These are phyloP conservation scores for Pythium scleroteichum DNA, from an alignment of 352 stramenopile species.

Conservation along the genomic window DNA sequence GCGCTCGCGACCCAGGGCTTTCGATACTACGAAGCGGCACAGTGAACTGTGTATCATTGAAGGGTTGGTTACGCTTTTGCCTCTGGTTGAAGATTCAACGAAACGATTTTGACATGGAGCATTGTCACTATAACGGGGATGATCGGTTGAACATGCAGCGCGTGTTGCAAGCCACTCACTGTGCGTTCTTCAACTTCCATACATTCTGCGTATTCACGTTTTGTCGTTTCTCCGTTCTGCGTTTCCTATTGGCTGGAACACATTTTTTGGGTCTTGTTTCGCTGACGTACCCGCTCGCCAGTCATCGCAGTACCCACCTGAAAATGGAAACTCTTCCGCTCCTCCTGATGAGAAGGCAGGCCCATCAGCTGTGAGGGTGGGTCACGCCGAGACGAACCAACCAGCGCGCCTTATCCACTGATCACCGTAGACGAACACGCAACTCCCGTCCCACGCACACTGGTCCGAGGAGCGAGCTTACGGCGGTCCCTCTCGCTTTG, in stretches of 20 bases:
- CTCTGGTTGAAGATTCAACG: conserved; percentile 1
- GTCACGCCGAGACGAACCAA: too few species aligned
- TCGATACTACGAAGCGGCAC: conserved; percentile 5
- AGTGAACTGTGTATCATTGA: not conserved
- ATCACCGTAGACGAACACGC: conserved; percentile 1
- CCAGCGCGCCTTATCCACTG: too few species aligned
- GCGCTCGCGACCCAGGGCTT: conserved; percentile 27
- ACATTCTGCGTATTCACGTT: conserved; percentile 1
- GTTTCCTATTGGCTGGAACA: conserved; percentile 11
- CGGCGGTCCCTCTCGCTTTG: conserved; percentile 5
- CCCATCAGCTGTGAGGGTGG: conserved; percentile 3
- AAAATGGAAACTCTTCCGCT: not conserved
- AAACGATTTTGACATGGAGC: not conserved
- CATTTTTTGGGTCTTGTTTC: not conserved
- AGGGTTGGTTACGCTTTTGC: not conserved
- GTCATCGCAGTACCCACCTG: not conserved
- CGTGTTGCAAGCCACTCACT: not conserved
- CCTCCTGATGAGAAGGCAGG: conserved; percentile 21
- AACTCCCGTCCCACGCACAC: not conserved
- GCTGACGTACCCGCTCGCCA: not conserved
- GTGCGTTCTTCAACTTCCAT: not conserved
- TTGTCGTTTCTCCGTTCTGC: not conserved
- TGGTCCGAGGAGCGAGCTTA: conserved; percentile 23
- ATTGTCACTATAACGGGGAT: conserved; percentile 5
- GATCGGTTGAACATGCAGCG: not conserved